phyloP scores from a whole-genome alignment of 495 filamentous ascomycete species.

The Tuber magnatum region DNA sequence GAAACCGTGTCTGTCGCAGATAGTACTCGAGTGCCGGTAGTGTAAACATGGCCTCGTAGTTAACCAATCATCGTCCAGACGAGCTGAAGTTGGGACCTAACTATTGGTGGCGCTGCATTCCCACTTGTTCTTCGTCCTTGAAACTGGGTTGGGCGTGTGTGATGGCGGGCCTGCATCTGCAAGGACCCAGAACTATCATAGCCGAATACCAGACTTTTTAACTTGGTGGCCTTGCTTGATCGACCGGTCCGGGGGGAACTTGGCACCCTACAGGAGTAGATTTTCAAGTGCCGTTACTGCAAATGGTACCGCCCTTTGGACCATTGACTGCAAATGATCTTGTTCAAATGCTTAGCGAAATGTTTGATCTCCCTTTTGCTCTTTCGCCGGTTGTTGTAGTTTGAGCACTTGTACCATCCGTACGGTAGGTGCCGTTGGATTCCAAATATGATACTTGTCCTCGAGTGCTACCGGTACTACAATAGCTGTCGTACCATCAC shows the following conservation, averaged over 20 bases:
- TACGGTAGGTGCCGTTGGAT: background rate
- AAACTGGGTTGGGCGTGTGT: background rate
- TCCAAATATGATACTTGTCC: no score
- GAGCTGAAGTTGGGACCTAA: background rate
- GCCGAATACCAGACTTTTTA: background rate
- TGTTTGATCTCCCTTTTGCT: background rate
- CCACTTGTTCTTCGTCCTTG: background rate
- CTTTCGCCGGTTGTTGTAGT: no score
- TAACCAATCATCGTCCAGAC: background rate
- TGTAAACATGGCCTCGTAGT: background rate
- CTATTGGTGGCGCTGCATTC: background rate
- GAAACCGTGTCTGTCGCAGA: background rate
- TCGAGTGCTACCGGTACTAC: background rate
- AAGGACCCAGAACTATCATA: background rate
- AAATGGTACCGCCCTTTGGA: background rate
- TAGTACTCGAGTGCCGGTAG: no score
- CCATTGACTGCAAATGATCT: background rate
- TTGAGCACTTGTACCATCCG: background rate
- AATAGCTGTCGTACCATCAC: background rate
- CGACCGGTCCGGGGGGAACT: background rate
- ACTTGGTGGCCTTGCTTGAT: background rate
- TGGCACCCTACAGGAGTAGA: background rate
- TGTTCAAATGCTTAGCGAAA: no score
- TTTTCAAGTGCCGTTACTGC: background rate
- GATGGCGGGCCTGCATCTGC: background rate